A percentile compares a stretch with the other conserved stretches of the same genome.
Evolutionary conservation across 140 eudicot species (phyloP).

Genomic region (Bidens hawaiensis): DNA sequence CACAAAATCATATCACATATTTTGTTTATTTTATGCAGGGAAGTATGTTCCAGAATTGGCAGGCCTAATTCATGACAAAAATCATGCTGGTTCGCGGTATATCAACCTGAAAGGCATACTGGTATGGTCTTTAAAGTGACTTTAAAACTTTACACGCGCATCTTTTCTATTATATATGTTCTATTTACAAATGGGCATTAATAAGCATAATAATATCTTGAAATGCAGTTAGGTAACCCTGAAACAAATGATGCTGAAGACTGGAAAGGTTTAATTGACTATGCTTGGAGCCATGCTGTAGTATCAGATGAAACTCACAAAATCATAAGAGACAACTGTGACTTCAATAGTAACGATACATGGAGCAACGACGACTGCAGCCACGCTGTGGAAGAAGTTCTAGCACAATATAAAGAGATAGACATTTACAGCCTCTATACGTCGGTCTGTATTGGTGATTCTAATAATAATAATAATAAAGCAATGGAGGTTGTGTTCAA

Average conservation of each 20-base stretch:
- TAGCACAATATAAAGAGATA: conserved; percentile 64
- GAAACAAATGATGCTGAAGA: conserved; percentile 88
- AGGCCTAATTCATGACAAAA: conserved; percentile 66
- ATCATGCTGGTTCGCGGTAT: conserved; percentile 45
- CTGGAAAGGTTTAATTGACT: conserved; percentile 83
- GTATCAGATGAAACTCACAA: conserved; percentile 93
- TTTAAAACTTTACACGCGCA: background rate
- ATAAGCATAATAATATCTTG: too few relatives aligned
- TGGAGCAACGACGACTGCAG: conserved; percentile 61
- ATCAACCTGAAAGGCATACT: conserved; percentile 77
- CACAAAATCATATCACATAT: background rate
- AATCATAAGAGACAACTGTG: conserved; percentile 55
- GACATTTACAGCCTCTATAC: conserved; percentile 89
- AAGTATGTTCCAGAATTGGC: conserved; percentile 89
- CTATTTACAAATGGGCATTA: background rate
- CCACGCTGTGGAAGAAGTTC: conserved; percentile 60
- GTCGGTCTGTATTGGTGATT: conserved; percentile 56
- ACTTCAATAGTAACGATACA: conserved; percentile 62
- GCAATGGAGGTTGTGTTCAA: conserved; percentile 41
- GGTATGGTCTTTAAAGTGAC: conserved; percentile 38
- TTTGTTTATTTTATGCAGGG: conserved; percentile 39
- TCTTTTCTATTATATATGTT: too few relatives aligned
- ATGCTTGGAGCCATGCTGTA: conserved; percentile 97
- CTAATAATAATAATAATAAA: conserved; percentile 39
- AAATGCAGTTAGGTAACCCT: conserved; percentile 78